Percentiles rank a stretch among this genome's conserved stretches.
phyloP scores from a whole-genome alignment of 345 rosid genomes.

The Iberis pinnata region DNA sequence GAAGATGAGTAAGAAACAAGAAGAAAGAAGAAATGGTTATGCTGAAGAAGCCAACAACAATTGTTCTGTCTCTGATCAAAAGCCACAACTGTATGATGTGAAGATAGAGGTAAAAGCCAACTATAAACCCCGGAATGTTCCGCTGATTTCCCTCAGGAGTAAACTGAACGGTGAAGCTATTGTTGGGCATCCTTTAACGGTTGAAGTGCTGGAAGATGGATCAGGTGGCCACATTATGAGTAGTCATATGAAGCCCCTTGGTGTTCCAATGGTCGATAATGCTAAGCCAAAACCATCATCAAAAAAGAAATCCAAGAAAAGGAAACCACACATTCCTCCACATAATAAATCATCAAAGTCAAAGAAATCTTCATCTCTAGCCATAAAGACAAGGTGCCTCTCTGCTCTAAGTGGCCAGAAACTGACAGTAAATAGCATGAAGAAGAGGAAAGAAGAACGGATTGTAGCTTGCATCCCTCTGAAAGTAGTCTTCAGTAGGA shows the following conservation, averaged over 20 bases:
- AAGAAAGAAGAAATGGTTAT: constrained; percentile 35
- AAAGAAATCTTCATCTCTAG: constrained; percentile 43
- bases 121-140: constrained; percentile 67
- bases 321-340: constrained; percentile 16
- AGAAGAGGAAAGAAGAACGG: constrained; percentile 42
- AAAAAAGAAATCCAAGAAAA: constrained; percentile 24
- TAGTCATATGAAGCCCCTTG: constrained; percentile 25
- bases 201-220: constrained; percentile 53
- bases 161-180: constrained; percentile 76
- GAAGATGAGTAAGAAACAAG: constrained; percentile 49
- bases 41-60: neutral
- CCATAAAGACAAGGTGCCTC: constrained; percentile 70
- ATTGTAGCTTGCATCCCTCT: constrained; percentile 74
- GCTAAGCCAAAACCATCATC: constrained; percentile 21
- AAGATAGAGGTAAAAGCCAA: constrained; percentile 60
- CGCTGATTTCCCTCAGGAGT: constrained; percentile 83
- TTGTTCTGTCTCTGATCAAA: constrained; percentile 43
- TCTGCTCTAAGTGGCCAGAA: constrained; percentile 65
- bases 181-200: constrained; percentile 64
- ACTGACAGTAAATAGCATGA: constrained; percentile 33
- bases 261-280: constrained; percentile 22
- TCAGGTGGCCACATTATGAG: constrained; percentile 25
- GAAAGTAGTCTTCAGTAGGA: constrained; percentile 81
- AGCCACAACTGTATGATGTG: constrained; percentile 57
- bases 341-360: constrained; percentile 29